A percentile compares a stretch with the other conserved stretches of the same genome.
phyloP scores from a whole-genome alignment of 176 grass and related monocot genomes.

The Raddia guianensis region DNA sequence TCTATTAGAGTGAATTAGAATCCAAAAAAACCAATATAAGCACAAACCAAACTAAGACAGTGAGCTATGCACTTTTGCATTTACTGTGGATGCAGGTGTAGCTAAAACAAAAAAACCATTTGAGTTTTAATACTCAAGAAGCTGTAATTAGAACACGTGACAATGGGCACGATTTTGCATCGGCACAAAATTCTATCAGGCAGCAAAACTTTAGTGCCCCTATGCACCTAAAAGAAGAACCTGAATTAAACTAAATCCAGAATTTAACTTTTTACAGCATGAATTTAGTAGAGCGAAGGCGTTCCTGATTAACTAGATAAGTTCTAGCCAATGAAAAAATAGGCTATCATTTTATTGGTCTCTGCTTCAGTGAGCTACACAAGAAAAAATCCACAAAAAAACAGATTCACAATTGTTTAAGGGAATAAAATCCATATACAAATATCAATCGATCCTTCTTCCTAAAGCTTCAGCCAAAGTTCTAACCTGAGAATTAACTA shows the following conservation, averaged over 20 bases:
- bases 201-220: background rate
- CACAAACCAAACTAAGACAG: background rate
- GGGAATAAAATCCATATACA: background rate
- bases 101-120: background rate
- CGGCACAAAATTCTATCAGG: background rate
- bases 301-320: background rate
- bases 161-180: background rate
- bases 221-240: background rate
- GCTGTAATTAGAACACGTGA: background rate
- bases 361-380: background rate
- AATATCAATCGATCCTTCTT: background rate
- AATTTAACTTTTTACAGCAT: background rate
- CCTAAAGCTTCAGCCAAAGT: background rate
- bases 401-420: background rate
- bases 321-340: background rate
- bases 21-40: background rate
- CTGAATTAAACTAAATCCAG: background rate
- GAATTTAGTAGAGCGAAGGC: constrained; percentile 6
- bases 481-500: background rate
- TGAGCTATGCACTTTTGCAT: background rate
- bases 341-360: background rate
- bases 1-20: background rate
- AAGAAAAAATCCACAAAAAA: constrained; percentile 26
- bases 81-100: background rate
- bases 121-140: background rate